Conservation (phyloP, 805 yeast species). For the Cyberlindnera japonica region DNA sequence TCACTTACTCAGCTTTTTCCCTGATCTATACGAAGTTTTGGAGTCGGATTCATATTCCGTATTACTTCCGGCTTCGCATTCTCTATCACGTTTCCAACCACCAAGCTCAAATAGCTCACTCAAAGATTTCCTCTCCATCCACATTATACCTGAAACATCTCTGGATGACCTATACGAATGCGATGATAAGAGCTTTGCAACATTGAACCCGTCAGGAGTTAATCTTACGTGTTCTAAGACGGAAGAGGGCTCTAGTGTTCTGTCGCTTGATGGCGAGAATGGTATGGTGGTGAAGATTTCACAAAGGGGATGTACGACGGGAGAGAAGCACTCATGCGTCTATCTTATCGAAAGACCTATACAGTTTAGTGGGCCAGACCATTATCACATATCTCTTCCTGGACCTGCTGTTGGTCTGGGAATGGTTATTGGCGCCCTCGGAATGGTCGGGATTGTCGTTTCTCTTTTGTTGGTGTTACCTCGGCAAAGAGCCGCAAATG, state of each 20-base stretch:
- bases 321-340: constrained; percentile 43
- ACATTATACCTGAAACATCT: constrained; percentile 61
- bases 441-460: constrained; percentile 31
- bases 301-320: constrained; percentile 57
- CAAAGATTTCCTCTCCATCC: constrained; percentile 57
- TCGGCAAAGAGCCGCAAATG: constrained; percentile 26
- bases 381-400: constrained; percentile 60
- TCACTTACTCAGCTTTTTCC: constrained; percentile 41
- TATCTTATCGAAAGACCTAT: constrained; percentile 66
- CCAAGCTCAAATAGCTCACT: constrained; percentile 38
- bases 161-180: constrained; percentile 46
- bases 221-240: constrained; percentile 42
- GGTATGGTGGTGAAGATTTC: constrained; percentile 57
- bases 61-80: constrained; percentile 65
- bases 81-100: constrained; percentile 52
- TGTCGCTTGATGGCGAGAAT: constrained; percentile 42
- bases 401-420: constrained; percentile 67
- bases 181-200: constrained; percentile 39
- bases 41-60: constrained; percentile 46
- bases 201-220: constrained; percentile 39
- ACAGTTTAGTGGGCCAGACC: constrained; percentile 49
- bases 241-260: constrained; percentile 32
- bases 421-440: constrained; percentile 53
- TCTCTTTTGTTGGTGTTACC: constrained; percentile 34
- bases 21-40: constrained; percentile 43